phyloP scores from a whole-genome alignment of 345 rosid species.

The Brassica incana region DNA sequence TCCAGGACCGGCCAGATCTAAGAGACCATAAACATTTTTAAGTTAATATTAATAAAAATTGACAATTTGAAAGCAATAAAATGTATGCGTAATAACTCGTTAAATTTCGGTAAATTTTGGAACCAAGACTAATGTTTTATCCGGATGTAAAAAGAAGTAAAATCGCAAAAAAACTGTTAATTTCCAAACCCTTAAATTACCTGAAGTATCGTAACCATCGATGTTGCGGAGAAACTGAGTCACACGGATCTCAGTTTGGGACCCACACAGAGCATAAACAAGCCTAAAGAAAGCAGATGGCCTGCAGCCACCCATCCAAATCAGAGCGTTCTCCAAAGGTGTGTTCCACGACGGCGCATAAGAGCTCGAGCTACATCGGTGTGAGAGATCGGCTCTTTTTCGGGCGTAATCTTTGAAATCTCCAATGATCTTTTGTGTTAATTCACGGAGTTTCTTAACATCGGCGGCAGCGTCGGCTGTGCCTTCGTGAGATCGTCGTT shows the following conservation, averaged over 20 bases:
- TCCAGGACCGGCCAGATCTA: background rate
- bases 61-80: background rate
- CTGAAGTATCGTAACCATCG: slow-evolving; percentile 29
- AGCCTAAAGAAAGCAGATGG: slow-evolving; percentile 50
- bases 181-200: background rate
- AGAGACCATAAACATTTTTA: background rate
- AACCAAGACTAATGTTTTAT: background rate
- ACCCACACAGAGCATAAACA: slow-evolving; percentile 41
- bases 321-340: slow-evolving; percentile 48
- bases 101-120: no score
- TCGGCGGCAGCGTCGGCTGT: background rate
- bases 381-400: slow-evolving; percentile 20
- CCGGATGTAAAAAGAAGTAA: background rate
- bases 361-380: slow-evolving; percentile 27
- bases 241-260: slow-evolving; percentile 38
- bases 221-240: slow-evolving; percentile 25
- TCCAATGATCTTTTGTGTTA: slow-evolving; percentile 21
- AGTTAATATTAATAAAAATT: no score
- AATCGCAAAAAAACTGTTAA: background rate
- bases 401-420: slow-evolving; percentile 29
- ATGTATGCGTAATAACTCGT: no score
- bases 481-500: background rate
- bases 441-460: slow-evolving; percentile 20
- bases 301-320: slow-evolving; percentile 55
- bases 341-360: slow-evolving; percentile 50